A percentile compares a stretch with the other conserved stretches of the same genome.
Conservation (phyloP, 495 filamentous ascomycete genomes). For the Aspergillus homomorphus region DNA sequence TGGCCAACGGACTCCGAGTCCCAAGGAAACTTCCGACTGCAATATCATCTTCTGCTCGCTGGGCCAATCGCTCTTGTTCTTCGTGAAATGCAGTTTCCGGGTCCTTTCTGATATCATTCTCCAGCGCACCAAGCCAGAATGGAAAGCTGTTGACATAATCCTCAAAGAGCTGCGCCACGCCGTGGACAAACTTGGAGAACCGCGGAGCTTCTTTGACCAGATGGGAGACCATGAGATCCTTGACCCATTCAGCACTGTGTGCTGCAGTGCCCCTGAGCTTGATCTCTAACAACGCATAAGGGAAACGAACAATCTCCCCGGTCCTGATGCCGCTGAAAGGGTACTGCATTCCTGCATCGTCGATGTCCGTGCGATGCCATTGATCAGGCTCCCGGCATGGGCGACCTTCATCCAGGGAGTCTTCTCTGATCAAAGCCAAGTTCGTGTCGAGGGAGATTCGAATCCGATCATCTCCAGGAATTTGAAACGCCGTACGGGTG, state of each 20-base stretch:
- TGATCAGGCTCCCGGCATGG: constrained; percentile 83
- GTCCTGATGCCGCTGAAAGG: constrained; percentile 82
- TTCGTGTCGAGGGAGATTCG: constrained; percentile 91
- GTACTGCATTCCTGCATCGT: constrained; percentile 75
- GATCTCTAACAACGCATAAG: constrained; percentile 88
- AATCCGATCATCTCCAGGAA: constrained; percentile 86
- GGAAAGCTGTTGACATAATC: constrained; percentile 94
- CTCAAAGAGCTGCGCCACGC: constrained; percentile 85
- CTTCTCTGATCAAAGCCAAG: constrained; percentile 89
- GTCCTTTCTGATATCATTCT: constrained; percentile 89
- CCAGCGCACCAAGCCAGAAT: constrained; percentile 89
- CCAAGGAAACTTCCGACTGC: constrained; percentile 82
- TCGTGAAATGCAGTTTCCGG: constrained; percentile 87
- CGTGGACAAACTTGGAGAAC: constrained; percentile 97
- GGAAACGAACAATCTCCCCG: constrained; percentile 90
- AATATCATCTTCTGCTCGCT: constrained; percentile 78
- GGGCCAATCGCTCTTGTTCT: constrained; percentile 76
- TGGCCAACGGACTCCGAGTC: constrained; percentile 44
- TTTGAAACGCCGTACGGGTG: constrained; percentile 92
- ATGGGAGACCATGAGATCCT: constrained; percentile 87
- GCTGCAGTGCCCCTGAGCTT: constrained; percentile 70
- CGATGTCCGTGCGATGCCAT: constrained; percentile 92
- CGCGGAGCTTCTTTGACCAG: constrained; percentile 83
- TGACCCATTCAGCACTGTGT: constrained; percentile 79
- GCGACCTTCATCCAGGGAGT: constrained; percentile 74